Percentiles rank a stretch among this genome's conserved stretches.
phyloP scores from a whole-genome alignment of 2,329 filamentous ascomycete genomes.

The Sclerotiophoma versabilis region DNA sequence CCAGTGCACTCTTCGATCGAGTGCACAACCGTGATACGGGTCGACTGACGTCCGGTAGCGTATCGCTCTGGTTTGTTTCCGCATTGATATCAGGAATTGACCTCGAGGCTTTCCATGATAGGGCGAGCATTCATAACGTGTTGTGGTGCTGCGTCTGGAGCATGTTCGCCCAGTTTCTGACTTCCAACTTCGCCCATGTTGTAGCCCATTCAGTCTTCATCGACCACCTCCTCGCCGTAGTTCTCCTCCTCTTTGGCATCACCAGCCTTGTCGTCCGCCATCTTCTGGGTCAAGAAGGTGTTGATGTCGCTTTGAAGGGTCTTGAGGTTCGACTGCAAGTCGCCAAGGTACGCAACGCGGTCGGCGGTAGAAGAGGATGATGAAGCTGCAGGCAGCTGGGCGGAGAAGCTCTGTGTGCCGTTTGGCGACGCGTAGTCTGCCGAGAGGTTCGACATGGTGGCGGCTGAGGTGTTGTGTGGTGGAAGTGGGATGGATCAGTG shows the following conservation, averaged over 20 bases:
- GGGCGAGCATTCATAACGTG: too few species aligned
- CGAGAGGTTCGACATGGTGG: slow-evolving; percentile 48
- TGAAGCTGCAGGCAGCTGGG: slow-evolving; percentile 25
- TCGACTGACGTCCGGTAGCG: too few species aligned
- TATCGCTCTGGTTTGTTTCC: too few species aligned
- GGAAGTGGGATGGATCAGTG: not conserved
- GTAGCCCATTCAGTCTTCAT: slow-evolving; percentile 60
- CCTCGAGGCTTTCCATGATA: too few species aligned
- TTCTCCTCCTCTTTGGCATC: slow-evolving; percentile 68
- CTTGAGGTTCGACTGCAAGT: slow-evolving; percentile 64
- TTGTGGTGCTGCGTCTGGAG: too few species aligned
- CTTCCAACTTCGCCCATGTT: not conserved
- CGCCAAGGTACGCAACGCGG: slow-evolving; percentile 66
- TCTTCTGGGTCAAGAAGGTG: slow-evolving; percentile 72
- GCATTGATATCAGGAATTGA: too few species aligned
- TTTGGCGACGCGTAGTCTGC: slow-evolving; percentile 64
- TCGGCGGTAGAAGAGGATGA: slow-evolving; percentile 49
- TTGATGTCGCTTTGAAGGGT: slow-evolving; percentile 73
- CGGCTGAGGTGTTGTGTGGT: not conserved
- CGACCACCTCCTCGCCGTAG: slow-evolving; percentile 82
- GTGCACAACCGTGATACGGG: too few species aligned
- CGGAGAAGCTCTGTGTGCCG: slow-evolving; percentile 28
- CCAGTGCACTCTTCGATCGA: too few species aligned
- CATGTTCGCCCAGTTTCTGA: too few species aligned
- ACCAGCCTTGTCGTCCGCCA: slow-evolving; percentile 72